Percentiles rank a stretch among this genome's conserved stretches.
phyloP scores from a whole-genome alignment of 148 eudicot genomes.

The Cornus florida region DNA sequence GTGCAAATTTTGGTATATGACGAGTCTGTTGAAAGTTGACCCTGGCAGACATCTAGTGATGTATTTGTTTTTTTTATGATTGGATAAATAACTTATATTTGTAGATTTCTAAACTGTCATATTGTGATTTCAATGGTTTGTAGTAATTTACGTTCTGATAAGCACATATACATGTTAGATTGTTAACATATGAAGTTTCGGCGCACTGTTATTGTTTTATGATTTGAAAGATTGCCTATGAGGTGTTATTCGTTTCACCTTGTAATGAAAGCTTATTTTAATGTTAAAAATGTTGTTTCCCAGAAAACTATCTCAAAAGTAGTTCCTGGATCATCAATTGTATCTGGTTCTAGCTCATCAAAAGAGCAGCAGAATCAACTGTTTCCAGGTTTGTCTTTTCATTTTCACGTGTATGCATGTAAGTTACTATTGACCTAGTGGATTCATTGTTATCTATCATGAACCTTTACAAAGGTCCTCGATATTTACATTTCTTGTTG shows the following conservation, averaged over 20 bases:
- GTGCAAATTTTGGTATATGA: not conserved
- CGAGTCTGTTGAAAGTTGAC: not conserved
- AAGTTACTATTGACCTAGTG: not conserved
- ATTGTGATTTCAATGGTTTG: not conserved
- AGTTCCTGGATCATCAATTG: conserved; percentile 35
- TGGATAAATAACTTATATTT: not conserved
- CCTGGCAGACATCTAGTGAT: not conserved
- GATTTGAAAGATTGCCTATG: not conserved
- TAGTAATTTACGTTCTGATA: not conserved
- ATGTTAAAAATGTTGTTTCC: conserved; percentile 6
- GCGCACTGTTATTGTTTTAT: not conserved
- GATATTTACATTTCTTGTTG: not conserved
- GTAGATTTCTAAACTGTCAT: not conserved
- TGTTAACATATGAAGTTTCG: not conserved
- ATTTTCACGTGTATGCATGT: not conserved
- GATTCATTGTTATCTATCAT: not conserved
- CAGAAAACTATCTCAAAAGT: conserved; percentile 32
- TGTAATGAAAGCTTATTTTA: not conserved
- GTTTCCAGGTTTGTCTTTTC: conserved; percentile 37
- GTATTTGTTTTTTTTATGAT: not conserved
- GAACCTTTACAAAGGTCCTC: not conserved
- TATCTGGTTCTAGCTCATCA: conserved; percentile 35
- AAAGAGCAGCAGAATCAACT: conserved; percentile 38
- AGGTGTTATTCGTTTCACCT: not conserved
- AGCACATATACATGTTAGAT: not conserved